Evolutionary conservation across 768 basidiomycete species (phyloP), one percentile per base, ranked within the genome.

Genomic region (Podaxis mareebaensis): DNA sequence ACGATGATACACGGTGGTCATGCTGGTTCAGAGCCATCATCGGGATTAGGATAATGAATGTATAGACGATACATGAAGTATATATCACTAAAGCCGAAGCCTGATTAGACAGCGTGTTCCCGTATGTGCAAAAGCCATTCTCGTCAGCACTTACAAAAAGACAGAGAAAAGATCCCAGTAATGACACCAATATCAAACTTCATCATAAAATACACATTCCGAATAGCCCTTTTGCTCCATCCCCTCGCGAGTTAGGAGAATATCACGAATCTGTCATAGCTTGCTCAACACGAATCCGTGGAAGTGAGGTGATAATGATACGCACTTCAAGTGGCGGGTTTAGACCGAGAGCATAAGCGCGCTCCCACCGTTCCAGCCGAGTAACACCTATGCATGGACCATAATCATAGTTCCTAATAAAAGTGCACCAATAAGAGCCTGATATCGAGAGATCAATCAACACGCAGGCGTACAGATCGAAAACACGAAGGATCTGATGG

Each of bases 351-450:
- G 82, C 81, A 28, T 87, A 73, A 0, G 96, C 96, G 54, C 95
- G 82, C 70, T 95, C 85, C 93, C 95, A 98, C 42, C 96, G 81
- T 65, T 95, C 87, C 13, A 96, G 75, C 30, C 95, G 86, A n/a
- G 87, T 84, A 59, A 93, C 82, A 0, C 92, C 91, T 22, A 89
- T 77, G 66, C 89, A 92, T 2, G 92, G 93, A 0, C 93, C 93
- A 70, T 87, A 95, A 66, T 92, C 86, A 61, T 89, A 90, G 1
- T 87, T 84, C 71, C 91, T 92, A 53, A 8, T 22, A 58, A 11
- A 44, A 61, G 51, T 61, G 71, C 53, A 66, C 52, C 22, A 61
- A 49, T 20, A 38, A 42, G 22, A 38, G 24, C 53, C 4, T 54
- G 28, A 51, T 28, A 61, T n/a, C 40, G n/a, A n/a, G 20, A 46